A percentile compares a stretch with the other conserved stretches of the same genome.
phyloP scores from a whole-genome alignment of 2,329 filamentous ascomycete genomes.

The Ramularia endophylla region DNA sequence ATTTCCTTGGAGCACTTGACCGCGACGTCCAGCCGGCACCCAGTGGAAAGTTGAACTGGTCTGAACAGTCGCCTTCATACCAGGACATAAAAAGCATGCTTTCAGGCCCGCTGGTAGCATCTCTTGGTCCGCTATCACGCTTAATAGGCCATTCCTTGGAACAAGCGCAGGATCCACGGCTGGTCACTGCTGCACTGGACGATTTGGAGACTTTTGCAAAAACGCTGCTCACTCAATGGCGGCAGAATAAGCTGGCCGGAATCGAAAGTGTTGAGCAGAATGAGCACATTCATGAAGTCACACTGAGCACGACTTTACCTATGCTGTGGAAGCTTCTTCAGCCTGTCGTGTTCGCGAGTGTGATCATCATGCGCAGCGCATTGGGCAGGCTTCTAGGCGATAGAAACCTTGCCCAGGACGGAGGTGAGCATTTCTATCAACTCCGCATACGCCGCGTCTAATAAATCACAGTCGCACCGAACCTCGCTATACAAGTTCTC shows the following conservation, averaged over 20 bases:
- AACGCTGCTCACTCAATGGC: conserved; percentile 66
- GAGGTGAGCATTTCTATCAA: conserved; percentile 35
- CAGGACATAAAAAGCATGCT: conserved; percentile 53
- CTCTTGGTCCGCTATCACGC: conserved; percentile 62
- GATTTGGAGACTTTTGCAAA: conserved; percentile 62
- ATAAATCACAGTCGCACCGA: conserved; percentile 48
- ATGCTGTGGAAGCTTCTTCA: conserved; percentile 69
- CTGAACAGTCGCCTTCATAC: conserved; percentile 52
- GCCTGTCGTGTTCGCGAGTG: conserved; percentile 67
- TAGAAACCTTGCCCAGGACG: conserved; percentile 46
- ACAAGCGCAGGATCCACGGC: conserved; percentile 46
- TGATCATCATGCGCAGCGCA: conserved; percentile 69
- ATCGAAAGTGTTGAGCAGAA: conserved; percentile 64
- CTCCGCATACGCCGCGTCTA: not conserved
- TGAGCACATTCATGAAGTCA: conserved; percentile 58
- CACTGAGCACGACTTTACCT: conserved; percentile 59
- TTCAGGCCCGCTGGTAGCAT: conserved; percentile 56
- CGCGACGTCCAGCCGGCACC: conserved; percentile 56
- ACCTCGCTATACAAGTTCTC: conserved; percentile 64
- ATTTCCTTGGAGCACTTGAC: conserved; percentile 66
- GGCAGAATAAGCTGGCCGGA: conserved; percentile 64
- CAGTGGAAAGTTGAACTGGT: conserved; percentile 58
- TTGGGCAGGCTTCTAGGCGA: conserved; percentile 61
- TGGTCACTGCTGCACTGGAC: conserved; percentile 52
- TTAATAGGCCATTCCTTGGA: conserved; percentile 60